These are phyloP conservation scores for Schoenoplectus tabernaemontani DNA, from an alignment of 202 grass and related monocot genomes.

Conservation along the genomic window DNA sequence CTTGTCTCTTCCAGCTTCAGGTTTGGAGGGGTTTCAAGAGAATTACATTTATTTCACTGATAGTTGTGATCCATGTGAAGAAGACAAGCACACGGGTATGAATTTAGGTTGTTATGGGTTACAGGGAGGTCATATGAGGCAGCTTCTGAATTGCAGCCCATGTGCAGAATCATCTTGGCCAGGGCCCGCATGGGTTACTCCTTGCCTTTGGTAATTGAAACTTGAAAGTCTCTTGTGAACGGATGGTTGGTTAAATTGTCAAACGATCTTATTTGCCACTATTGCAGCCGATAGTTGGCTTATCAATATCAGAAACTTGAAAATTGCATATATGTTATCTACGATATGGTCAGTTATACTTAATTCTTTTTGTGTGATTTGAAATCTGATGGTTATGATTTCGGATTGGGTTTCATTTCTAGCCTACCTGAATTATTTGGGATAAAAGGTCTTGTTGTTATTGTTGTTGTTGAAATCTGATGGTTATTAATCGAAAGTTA, in stretches of 20 bases:
- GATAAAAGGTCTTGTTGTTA: too few relatives aligned
- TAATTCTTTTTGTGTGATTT: neutral
- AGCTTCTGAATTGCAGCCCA: neutral
- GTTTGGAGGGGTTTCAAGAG: constrained; percentile 17
- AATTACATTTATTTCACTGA: constrained; percentile 22
- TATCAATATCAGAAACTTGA: neutral
- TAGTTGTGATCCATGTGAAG: constrained; percentile 3
- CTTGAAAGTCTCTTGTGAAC: neutral
- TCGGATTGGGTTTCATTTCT: too few relatives aligned
- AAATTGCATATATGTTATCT: neutral
- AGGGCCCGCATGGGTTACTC: constrained; percentile 10
- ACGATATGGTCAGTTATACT: neutral
- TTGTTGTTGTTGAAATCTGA: too few relatives aligned
- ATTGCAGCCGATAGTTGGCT: neutral
- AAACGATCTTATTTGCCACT: neutral
- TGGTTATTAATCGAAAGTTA: neutral
- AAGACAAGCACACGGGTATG: neutral
- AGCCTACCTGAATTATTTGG: too few relatives aligned
- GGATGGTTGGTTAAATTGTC: neutral
- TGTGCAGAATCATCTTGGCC: neutral
- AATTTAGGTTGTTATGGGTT: constrained; percentile 12
- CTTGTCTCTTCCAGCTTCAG: constrained; percentile 1
- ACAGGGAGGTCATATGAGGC: neutral
- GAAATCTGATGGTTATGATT: neutral
- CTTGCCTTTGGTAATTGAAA: constrained; percentile 17